Percentiles rank a stretch among this genome's conserved stretches.
These are phyloP conservation scores for Artemisia annua DNA, from an alignment of 129 eudicot species.

Conservation along the genomic window DNA sequence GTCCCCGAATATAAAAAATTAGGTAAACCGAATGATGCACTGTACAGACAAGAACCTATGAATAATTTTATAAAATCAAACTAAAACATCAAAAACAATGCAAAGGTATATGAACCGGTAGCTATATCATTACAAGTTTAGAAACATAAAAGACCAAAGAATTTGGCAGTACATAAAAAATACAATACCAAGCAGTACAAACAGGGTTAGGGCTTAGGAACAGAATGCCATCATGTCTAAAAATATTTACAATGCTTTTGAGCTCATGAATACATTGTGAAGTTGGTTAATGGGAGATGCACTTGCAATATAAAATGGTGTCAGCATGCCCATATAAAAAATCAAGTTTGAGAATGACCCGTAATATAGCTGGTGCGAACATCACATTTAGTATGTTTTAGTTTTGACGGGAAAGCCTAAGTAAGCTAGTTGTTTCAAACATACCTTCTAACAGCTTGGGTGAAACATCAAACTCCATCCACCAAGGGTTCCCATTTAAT, in stretches of 20 bases:
- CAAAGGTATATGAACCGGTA: background rate
- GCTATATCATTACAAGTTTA: background rate
- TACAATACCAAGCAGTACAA: background rate
- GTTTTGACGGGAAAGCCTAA: too few relatives aligned
- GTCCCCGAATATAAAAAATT: background rate
- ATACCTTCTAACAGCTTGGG: constrained; percentile 62
- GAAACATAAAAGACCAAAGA: background rate
- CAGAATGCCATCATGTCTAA: background rate
- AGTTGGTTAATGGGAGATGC: background rate
- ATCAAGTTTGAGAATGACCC: background rate
- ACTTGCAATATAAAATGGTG: background rate
- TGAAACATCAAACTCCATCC: constrained; percentile 79
- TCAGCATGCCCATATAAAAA: background rate
- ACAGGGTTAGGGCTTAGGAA: background rate
- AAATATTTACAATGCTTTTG: background rate
- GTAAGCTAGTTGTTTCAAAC: constrained; percentile 10
- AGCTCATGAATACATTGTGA: background rate
- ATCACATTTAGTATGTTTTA: background rate
- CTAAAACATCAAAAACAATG: background rate
- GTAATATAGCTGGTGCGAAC: background rate
- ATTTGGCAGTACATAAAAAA: background rate
- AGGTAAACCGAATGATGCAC: background rate
- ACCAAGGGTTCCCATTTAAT: constrained; percentile 58
- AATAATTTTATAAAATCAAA: background rate
- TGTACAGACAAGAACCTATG: background rate